Percentiles rank a stretch among this genome's conserved stretches.
These are phyloP conservation scores for Ustilago hordei DNA, from an alignment of 1,284 basidiomycete species.

Conservation along the genomic window DNA sequence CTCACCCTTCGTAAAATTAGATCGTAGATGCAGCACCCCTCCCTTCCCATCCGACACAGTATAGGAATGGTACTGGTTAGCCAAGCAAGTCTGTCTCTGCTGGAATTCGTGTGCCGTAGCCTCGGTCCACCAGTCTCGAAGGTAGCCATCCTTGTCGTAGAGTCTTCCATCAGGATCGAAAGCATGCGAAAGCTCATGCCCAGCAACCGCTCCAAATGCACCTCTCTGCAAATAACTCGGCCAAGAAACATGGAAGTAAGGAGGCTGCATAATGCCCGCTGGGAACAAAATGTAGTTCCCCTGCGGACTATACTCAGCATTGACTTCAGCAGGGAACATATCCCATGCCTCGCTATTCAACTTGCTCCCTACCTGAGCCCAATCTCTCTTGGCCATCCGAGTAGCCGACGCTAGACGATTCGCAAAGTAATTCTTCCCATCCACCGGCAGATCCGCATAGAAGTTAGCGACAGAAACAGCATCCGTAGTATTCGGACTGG, in stretches of 20 bases:
- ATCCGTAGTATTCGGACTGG: conserved; percentile 83
- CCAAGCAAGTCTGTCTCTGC: conserved; percentile 85
- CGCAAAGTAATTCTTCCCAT: conserved; percentile 81
- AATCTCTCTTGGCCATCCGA: conserved; percentile 73
- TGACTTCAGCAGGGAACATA: conserved; percentile 79
- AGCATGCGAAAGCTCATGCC: conserved; percentile 77
- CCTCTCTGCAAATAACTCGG: conserved; percentile 90
- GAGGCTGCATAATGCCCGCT: conserved; percentile 91
- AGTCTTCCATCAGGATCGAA: conserved; percentile 89
- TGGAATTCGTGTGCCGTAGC: conserved; percentile 86
- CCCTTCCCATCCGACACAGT: conserved; percentile 87
- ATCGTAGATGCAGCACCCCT: conserved; percentile 83
- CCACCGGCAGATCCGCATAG: conserved; percentile 79
- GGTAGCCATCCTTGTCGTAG: conserved; percentile 73
- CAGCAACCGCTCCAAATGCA: conserved; percentile 63
- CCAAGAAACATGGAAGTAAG: conserved; percentile 90
- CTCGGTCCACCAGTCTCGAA: conserved; percentile 81
- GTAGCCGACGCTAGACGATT: conserved; percentile 78
- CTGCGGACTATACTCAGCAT: conserved; percentile 67
- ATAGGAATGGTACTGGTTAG: conserved; percentile 86
- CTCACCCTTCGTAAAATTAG: conserved; percentile 77
- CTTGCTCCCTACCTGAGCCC: conserved; percentile 80
- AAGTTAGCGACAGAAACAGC: conserved; percentile 80
- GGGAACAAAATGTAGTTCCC: conserved; percentile 88
- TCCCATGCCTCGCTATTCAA: conserved; percentile 85